Evolutionary conservation across 2,329 filamentous ascomycete species (phyloP), one percentile per base, ranked within the genome.

Genomic region (Chaetothyriales sp.): DNA sequence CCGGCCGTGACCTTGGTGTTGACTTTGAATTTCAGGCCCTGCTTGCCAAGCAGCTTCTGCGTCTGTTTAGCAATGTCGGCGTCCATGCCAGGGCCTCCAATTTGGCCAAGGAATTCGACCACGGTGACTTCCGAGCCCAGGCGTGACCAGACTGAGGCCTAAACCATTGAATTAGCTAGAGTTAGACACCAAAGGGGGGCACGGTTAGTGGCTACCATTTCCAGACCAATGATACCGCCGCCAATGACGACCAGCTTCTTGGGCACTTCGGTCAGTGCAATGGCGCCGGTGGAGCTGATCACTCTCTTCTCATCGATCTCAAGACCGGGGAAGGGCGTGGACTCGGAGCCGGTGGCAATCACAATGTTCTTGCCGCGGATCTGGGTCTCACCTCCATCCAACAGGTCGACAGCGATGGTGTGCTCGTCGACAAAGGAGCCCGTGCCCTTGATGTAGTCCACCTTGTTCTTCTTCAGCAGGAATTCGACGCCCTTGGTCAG

Each of bases 401-500:
- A 79, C 55, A 95, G 80, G 64, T 84, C 83, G 62, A 98, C 86
- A 71, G 87, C 89, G 70, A 98, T 73, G 63, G 92, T 90, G 73
- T 95, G 80, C 71, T 93, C 86, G 68, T 86, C 86, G 63, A 83
- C 77, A 66, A 96, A 94, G 46, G 86, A 77, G 60, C 84, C 90
- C 48, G 86, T 81, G 61, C 92, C 92, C 76, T 95, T 95, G 73
- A 96, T 78, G 71, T 96, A 98, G 68, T 96, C 88, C 60, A 95
- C 92, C 57, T 87, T 86, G 74, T 98, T 98, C 79, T 98, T 96
- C 82, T 96, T 96, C 73, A 98, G 84, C 57, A 98, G 76, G 68
- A 90, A 98, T 71, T 98, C 92, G 59, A 98, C 85, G 68, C 92
- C 92, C 77, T 96, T 96, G 59, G 92, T 98, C 60, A 98, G 74